Conservation (phyloP, 176 grass and related monocot genomes). For the Triticum urartu region DNA sequence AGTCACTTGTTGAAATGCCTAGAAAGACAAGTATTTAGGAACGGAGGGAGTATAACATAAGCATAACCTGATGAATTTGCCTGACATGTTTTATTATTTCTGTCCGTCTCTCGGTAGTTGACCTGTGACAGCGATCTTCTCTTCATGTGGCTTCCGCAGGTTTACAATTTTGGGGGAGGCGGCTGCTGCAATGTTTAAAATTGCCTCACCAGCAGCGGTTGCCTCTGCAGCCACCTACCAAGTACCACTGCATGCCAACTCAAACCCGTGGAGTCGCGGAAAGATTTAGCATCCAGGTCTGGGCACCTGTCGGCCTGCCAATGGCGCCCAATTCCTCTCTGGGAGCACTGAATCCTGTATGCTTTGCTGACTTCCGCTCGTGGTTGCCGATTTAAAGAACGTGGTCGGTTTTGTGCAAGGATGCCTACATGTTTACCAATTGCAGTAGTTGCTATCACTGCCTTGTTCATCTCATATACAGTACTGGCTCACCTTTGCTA, state of each 20-base stretch:
- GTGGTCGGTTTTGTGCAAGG: neutral
- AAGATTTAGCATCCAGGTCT: neutral
- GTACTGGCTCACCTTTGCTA: no score
- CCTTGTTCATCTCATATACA: neutral
- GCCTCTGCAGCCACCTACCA: neutral
- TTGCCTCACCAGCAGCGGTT: conserved; percentile 10
- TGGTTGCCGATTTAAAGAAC: neutral
- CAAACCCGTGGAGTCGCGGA: neutral
- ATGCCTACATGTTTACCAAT: neutral
- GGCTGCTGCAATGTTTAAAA: conserved; percentile 19
- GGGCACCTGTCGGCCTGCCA: neutral
- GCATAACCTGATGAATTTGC: neutral
- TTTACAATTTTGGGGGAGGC: conserved; percentile 1
- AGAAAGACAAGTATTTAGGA: no score
- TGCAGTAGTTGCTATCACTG: no score
- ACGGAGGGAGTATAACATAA: no score
- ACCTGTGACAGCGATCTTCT: conserved; percentile 5
- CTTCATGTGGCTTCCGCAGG: conserved; percentile 21
- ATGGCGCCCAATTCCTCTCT: neutral
- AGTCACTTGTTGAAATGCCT: no score
- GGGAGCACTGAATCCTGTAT: neutral
- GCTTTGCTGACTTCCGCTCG: neutral
- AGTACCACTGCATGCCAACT: neutral
- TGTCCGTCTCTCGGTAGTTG: neutral
- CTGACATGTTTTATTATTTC: neutral